Evolutionary conservation across 257 asterid species (phyloP).

Genomic region (Lithospermum erythrorhizon): DNA sequence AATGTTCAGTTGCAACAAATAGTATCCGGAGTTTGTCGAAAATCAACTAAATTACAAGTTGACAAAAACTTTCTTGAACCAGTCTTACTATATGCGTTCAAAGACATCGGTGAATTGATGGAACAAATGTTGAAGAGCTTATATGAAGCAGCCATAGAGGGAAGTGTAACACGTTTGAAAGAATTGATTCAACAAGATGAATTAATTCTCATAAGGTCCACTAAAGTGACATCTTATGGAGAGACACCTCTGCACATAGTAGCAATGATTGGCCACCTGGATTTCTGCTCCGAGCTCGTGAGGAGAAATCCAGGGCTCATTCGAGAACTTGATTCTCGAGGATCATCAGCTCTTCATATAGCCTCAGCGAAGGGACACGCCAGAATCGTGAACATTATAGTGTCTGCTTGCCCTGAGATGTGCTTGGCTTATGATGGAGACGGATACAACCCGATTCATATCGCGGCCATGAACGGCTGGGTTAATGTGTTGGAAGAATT

Average conservation of each 20-base stretch:
- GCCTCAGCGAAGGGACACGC: neutral
- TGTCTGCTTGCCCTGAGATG: slow-evolving; percentile 3
- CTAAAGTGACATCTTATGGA: neutral
- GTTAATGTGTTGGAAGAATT: slow-evolving; percentile 15
- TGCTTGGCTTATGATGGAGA: slow-evolving; percentile 18
- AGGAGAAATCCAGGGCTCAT: neutral
- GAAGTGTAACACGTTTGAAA: neutral
- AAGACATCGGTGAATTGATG: neutral
- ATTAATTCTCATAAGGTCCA: neutral
- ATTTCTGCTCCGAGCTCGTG: neutral
- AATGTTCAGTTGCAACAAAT: too few relatives aligned
- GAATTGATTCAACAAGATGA: neutral
- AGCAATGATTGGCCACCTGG: slow-evolving; percentile 1
- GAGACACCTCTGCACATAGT: slow-evolving; percentile 1
- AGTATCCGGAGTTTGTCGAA: too few relatives aligned
- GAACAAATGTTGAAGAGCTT: neutral
- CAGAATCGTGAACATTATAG: neutral
- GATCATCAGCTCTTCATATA: neutral
- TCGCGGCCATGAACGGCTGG: slow-evolving; percentile 29
- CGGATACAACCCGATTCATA: slow-evolving; percentile 29
- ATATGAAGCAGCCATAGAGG: neutral
- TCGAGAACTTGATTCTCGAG: neutral
- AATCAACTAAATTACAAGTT: too few relatives aligned
- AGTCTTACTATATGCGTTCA: too few relatives aligned
- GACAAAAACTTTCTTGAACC: too few relatives aligned